Evolutionary conservation across 257 asterid genomes (phyloP), one percentile per base, ranked within the genome.

Genomic region (Solanum pennellii): DNA sequence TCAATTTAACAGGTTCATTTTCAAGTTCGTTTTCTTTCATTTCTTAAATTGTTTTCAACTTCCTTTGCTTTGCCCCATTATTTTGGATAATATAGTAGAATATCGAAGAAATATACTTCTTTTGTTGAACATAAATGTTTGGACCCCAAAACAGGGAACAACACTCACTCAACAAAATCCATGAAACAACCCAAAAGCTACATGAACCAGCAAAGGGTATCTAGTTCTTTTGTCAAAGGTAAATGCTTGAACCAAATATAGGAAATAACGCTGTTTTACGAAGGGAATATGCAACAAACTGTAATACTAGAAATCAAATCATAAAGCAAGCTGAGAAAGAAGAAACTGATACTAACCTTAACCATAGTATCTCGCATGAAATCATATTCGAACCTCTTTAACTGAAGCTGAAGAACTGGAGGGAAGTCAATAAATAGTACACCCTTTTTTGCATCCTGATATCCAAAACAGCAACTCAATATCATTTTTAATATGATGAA

Each of bases 401-500:
- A 94, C 93, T 97, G 99, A 90, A 97, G 99, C 95, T 97, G 99
- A 83, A 97, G 97, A 87, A 97, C 98, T 69, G 99, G 99, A 89
- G 99, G 99, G 90, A 93, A 95, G 93, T 97, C 98, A 83, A 94
- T 93, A 93, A 97, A 97, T 88, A 97, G 92, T 85, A 95, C 99
- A 82, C 99, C 99, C 92, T 95, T 97, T 93, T 90, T 97, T 42
- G 99, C 99, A 95, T 97, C 99, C 99, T 97, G 90, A 76, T 89
- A 92, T 88, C 86, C 86, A 77, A 85, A 83, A 85, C 87, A n/a
- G 80, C 83, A 13, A 89, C 71, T 88, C 87, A 85, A 27, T 29
- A 49, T 18, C 27, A 82, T 31, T 74, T 39, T 39, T 39, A 37
- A 21, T 5, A 39, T 21, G 27, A 35, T 73, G 52, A 35, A 74